A percentile compares a stretch with the other conserved stretches of the same genome.
phyloP scores from a whole-genome alignment of 2,329 filamentous ascomycete species.

The Simplicillium sp. region DNA sequence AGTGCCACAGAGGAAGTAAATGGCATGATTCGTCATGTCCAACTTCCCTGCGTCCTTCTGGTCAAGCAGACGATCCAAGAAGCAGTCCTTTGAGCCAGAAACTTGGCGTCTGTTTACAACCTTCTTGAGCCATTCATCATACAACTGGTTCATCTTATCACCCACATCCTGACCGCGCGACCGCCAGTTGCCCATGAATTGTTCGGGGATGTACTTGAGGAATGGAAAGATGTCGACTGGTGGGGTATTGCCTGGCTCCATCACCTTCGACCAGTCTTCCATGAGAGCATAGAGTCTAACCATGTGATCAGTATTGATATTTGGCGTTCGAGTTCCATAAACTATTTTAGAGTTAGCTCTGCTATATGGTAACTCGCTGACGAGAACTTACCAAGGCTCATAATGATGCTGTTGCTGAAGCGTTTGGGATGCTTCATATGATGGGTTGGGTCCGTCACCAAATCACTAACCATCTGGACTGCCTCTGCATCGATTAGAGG shows the following conservation, averaged over 20 bases:
- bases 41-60: conserved; percentile 17
- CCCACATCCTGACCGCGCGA: conserved; percentile 23
- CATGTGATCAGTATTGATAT: conserved; percentile 23
- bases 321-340: conserved; percentile 21
- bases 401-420: no score
- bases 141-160: conserved; percentile 29
- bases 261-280: conserved; percentile 30
- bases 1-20: conserved; percentile 27
- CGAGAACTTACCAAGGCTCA: no score
- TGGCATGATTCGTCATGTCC: conserved; percentile 18
- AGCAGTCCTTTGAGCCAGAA: conserved; percentile 14
- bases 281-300: conserved; percentile 27
- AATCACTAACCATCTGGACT: no score
- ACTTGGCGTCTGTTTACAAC: conserved; percentile 21
- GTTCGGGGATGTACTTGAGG: conserved; percentile 30
- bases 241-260: conserved; percentile 37
- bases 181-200: conserved; percentile 27
- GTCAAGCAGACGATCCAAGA: conserved; percentile 31
- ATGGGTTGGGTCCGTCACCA: no score
- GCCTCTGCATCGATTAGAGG: no score
- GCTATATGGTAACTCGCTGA: no score
- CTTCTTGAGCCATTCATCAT: conserved; percentile 22
- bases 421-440: no score
- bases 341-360: no score
- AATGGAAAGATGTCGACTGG: conserved; percentile 37